Conservation (phyloP, 129 eudicot species). For the Pittosporum tobira region DNA sequence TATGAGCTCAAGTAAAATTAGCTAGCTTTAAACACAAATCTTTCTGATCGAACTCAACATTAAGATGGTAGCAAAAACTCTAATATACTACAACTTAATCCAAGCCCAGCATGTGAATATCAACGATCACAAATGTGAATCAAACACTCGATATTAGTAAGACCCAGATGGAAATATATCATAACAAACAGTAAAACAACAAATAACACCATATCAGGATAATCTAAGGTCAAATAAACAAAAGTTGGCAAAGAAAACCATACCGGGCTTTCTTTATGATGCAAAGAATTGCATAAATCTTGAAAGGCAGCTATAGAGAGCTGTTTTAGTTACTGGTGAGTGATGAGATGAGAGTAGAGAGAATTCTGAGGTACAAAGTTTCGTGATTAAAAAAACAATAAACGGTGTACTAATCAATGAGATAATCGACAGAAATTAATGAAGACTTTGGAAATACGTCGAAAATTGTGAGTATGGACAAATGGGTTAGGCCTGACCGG, state of each 20-base stretch:
- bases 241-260: not conserved
- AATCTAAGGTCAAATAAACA: not conserved
- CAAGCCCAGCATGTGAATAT: too few relatives aligned
- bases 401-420: too few relatives aligned
- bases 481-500: not conserved
- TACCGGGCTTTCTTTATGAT: not conserved
- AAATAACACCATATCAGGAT: too few relatives aligned
- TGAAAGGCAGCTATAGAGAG: not conserved
- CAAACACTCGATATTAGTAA: too few relatives aligned
- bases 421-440: not conserved
- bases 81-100: not conserved
- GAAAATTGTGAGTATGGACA: not conserved
- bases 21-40: too few relatives aligned
- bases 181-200: not conserved
- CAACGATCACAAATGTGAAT: too few relatives aligned
- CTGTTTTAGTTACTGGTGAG: too few relatives aligned
- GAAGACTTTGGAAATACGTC: not conserved
- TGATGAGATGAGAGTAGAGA: too few relatives aligned
- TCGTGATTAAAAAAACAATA: too few relatives aligned
- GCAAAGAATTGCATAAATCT: not conserved
- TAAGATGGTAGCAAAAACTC: not conserved
- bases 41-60: too few relatives aligned
- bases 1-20: too few relatives aligned
- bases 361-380: too few relatives aligned
- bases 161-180: not conserved